Evolutionary conservation across 164 flowering plant species (phyloP), one percentile per base, ranked within the genome.

Genomic region (Aristolochia californica): DNA sequence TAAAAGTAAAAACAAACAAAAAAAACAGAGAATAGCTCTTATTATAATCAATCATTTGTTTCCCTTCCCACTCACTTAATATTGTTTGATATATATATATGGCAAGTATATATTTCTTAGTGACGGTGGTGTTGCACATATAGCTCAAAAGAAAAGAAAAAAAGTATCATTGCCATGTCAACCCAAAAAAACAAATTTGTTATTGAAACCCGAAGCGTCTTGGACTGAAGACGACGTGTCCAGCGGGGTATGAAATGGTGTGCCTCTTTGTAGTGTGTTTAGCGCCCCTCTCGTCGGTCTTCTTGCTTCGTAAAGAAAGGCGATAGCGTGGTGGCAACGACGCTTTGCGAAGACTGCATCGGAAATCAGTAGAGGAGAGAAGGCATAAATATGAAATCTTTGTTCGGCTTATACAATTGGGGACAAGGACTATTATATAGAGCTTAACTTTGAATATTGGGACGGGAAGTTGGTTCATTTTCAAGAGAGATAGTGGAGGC

Each of bases 251-350:
- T 88, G 81, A 78, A 64, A 69, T 3, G 23, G 58, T 59, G 87
- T 74, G 85, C 74, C 52, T 17, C 23, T 45, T 50, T 56, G 66
- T 65, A 51, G 22, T 20, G 49, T 60, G 40, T 34, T 34, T 34
- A 34, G 10, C 10, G 40, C 40, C 10, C 40, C 11, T 34, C 40
- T 34, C 40, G 40, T 34, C 40, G 40, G 48, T 64, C 68, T 68
- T 57, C 58, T 13, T 30, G n/a, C 43, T 60, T 23, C 52, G 27
- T 34, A 44, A 66, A 71, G 80, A 72, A 70, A 65, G 30, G 48
- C 34, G 78, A 60, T 40, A 66, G 57, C 90, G 93, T 85, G 93
- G 93, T 83, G 79, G 75, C 59, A 48, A 82, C 93, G 96, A 64
- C 26, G 78, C 10, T 70, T 73, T 54, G 77, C 49, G 81, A 79